Conservation (phyloP, 176 grass and related monocot genomes). For the Paspalum vaginatum region DNA sequence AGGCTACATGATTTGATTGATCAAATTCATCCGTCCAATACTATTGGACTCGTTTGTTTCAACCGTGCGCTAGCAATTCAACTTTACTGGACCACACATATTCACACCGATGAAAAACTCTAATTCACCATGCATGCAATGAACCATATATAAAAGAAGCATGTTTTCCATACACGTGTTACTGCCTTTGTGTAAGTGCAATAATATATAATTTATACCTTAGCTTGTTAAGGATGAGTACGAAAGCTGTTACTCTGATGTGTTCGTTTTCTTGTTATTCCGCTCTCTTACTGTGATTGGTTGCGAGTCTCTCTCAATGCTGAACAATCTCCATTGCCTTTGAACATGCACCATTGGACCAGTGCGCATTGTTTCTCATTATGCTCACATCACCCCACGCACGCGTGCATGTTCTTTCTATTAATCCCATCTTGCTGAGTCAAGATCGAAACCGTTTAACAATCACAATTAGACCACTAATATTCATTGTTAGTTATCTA, state of each 20-base stretch:
- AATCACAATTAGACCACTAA: conserved; percentile 15
- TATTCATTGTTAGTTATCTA: not conserved
- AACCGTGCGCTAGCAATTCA: not conserved
- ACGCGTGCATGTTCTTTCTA: conserved; percentile 6
- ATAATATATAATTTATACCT: conserved; percentile 20
- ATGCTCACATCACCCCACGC: conserved; percentile 27
- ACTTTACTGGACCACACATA: not conserved
- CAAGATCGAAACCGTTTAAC: conserved; percentile 39
- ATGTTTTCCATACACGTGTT: conserved; percentile 17
- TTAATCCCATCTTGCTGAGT: not conserved
- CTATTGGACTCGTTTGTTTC: not conserved
- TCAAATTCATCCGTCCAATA: not conserved
- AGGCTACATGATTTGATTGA: conserved; percentile 42
- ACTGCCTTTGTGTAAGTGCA: conserved; percentile 10
- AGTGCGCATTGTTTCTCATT: not conserved
- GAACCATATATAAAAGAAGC: not conserved
- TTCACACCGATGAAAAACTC: not conserved
- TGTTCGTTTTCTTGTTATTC: conserved; percentile 54
- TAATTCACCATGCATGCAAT: not conserved
- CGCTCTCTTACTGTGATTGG: conserved; percentile 33
- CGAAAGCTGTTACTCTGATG: conserved; percentile 49
- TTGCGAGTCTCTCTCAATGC: conserved; percentile 25
- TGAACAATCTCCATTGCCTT: conserved; percentile 37
- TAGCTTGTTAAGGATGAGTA: conserved; percentile 46
- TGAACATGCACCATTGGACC: conserved; percentile 39